Percentiles rank a stretch among this genome's conserved stretches.
Conservation (phyloP, 1,284 basidiomycete genomes). For the Athelia psychrophila region DNA sequence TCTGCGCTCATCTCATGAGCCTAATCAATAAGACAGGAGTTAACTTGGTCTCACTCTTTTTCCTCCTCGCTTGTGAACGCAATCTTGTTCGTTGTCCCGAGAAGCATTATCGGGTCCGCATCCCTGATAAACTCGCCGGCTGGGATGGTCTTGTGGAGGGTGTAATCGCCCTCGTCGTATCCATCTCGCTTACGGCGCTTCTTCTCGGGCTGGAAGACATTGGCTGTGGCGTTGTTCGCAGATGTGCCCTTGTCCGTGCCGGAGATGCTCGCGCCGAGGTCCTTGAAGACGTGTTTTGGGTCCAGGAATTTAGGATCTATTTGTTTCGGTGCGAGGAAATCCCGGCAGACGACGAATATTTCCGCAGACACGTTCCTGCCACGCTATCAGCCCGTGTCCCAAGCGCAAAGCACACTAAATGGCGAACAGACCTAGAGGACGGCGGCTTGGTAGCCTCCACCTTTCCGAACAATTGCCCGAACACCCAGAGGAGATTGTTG, state of each 20-base stretch:
- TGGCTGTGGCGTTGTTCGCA: conserved; percentile 68
- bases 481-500: conserved; percentile 99
- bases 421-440: conserved; percentile 75
- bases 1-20: conserved; percentile 28
- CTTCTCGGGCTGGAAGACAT: conserved; percentile 98
- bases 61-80: conserved; percentile 84
- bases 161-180: conserved; percentile 95
- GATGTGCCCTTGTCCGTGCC: conserved; percentile 48
- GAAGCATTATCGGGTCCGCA: conserved; percentile 74
- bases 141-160: conserved; percentile 76
- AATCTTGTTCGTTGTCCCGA: conserved; percentile 87
- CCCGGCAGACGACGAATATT: conserved; percentile 98
- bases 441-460: conserved; percentile 99
- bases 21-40: conserved; percentile 3
- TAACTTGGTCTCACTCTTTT: conserved; percentile 54
- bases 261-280: conserved; percentile 55
- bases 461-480: conserved; percentile 93
- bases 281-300: conserved; percentile 98
- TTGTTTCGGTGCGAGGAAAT: conserved; percentile 92
- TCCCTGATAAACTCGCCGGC: conserved; percentile 77
- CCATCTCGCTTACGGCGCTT: conserved; percentile 92
- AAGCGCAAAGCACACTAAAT: conserved; percentile 1
- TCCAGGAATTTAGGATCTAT: conserved; percentile 99
- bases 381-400: conserved; percentile 5
- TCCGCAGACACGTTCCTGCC: conserved; percentile 97